phyloP scores from a whole-genome alignment of 2,329 filamentous ascomycete species.

The Trichoderma citrinoviride region DNA sequence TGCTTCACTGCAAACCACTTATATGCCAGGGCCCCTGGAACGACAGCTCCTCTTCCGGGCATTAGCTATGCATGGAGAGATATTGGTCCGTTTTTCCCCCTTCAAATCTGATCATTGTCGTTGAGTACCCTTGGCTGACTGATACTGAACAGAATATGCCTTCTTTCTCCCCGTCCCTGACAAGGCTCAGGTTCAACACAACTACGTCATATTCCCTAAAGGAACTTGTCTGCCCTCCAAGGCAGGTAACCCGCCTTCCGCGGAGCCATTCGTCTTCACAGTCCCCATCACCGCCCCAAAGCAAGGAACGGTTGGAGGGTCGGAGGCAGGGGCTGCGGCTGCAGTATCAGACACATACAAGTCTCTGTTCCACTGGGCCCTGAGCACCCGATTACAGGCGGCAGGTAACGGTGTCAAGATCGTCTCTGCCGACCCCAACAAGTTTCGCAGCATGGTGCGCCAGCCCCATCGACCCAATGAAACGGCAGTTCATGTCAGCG shows the following conservation, averaged over 20 bases:
- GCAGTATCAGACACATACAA: slow-evolving; percentile 59
- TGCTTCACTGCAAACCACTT: slow-evolving; percentile 60
- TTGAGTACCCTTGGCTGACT: neutral
- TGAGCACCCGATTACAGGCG: slow-evolving; percentile 51
- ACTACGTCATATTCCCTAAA: slow-evolving; percentile 62
- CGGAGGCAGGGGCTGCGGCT: slow-evolving; percentile 48
- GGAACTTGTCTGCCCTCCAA: slow-evolving; percentile 53
- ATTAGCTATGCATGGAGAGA: slow-evolving; percentile 60
- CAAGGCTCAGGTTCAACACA: slow-evolving; percentile 63
- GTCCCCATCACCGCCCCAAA: slow-evolving; percentile 60
- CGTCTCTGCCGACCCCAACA: slow-evolving; percentile 50
- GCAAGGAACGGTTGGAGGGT: slow-evolving; percentile 54
- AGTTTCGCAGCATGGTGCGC: slow-evolving; percentile 56
- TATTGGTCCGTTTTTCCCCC: slow-evolving; percentile 50
- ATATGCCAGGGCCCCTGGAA: slow-evolving; percentile 54
- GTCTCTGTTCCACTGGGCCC: slow-evolving; percentile 59
- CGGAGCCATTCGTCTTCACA: slow-evolving; percentile 64
- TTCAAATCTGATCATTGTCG: neutral
- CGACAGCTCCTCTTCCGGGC: slow-evolving; percentile 50
- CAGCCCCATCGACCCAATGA: slow-evolving; percentile 60
- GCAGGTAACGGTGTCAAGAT: slow-evolving; percentile 50
- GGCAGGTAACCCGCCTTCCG: slow-evolving; percentile 38
- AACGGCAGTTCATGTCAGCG: slow-evolving; percentile 63
- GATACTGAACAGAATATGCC: slow-evolving; percentile 49
- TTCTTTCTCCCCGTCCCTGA: slow-evolving; percentile 65